These are phyloP conservation scores for Chalciporus sphaerocephalus DNA, from an alignment of 768 basidiomycete species.

Conservation along the genomic window DNA sequence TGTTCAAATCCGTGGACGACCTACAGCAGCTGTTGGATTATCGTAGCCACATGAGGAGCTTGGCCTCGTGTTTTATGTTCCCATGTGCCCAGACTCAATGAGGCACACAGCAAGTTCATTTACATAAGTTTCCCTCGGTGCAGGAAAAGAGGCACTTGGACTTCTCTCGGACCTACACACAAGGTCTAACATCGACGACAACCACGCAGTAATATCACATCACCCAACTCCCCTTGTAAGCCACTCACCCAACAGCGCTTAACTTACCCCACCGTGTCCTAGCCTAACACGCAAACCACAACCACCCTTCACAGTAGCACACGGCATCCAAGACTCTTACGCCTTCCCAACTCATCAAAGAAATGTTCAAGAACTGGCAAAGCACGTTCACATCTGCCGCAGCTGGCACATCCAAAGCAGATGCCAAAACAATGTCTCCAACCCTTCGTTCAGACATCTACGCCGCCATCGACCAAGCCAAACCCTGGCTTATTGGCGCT, in stretches of 20 bases:
- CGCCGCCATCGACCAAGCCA: conserved; percentile 42
- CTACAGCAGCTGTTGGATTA: background rate
- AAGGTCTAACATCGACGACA: background rate
- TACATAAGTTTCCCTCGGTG: conserved; percentile 13
- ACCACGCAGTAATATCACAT: background rate
- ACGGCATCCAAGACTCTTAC: background rate
- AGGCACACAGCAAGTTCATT: conserved; percentile 8
- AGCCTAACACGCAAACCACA: background rate
- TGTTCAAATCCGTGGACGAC: no score
- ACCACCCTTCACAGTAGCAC: background rate
- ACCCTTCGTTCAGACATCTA: conserved; percentile 51
- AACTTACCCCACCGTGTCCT: background rate
- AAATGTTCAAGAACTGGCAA: conserved; percentile 48
- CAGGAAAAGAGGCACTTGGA: conserved; percentile 3
- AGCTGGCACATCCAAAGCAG: conserved; percentile 12
- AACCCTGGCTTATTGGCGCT: conserved; percentile 43
- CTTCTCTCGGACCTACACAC: background rate
- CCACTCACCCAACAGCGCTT: background rate
- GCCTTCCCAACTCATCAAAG: background rate
- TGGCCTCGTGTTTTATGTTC: conserved; percentile 24
- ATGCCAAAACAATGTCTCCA: conserved; percentile 41
- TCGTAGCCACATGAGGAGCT: background rate
- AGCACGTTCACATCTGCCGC: conserved; percentile 37
- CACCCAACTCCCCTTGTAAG: background rate
- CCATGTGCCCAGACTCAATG: conserved; percentile 1